phyloP scores from a whole-genome alignment of 805 yeast genomes.

The Kuraishia hungarica region DNA sequence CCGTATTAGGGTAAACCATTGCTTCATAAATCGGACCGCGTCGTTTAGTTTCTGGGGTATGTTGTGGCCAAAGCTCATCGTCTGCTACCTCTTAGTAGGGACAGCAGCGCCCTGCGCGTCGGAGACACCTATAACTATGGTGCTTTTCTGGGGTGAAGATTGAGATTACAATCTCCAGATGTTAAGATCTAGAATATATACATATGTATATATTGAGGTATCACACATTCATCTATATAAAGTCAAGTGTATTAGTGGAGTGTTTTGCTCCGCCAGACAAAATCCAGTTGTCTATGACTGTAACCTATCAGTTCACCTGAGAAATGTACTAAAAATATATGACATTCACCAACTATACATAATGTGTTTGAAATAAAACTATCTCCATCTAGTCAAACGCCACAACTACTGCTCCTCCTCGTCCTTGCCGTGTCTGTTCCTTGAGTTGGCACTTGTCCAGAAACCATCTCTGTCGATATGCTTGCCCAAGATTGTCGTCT shows the following conservation, averaged over 20 bases:
- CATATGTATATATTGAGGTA: too few species aligned
- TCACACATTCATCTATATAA: too few species aligned
- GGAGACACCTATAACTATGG: too few species aligned
- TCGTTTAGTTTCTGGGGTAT: background rate
- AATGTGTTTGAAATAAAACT: background rate
- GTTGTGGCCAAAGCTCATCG: background rate
- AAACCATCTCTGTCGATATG: slow-evolving; percentile 22
- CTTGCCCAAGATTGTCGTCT: slow-evolving; percentile 24
- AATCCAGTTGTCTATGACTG: too few species aligned
- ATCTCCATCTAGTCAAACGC: background rate
- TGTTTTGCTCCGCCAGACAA: too few species aligned
- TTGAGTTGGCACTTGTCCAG: slow-evolving; percentile 21
- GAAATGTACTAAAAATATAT: too few species aligned
- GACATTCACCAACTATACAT: background rate
- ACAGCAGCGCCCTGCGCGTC: too few species aligned
- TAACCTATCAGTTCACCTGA: too few species aligned
- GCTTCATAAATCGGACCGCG: background rate
- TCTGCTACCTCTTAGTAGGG: background rate
- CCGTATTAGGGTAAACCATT: background rate
- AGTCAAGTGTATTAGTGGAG: too few species aligned
- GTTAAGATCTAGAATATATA: too few species aligned
- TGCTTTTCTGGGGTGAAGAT: too few species aligned
- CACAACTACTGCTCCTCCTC: background rate
- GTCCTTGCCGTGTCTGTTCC: slow-evolving; percentile 15
- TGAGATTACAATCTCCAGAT: too few species aligned